Evolutionary conservation across 345 rosid species (phyloP), one percentile per base, ranked within the genome.

Genomic region (Schrenkiella parvula): DNA sequence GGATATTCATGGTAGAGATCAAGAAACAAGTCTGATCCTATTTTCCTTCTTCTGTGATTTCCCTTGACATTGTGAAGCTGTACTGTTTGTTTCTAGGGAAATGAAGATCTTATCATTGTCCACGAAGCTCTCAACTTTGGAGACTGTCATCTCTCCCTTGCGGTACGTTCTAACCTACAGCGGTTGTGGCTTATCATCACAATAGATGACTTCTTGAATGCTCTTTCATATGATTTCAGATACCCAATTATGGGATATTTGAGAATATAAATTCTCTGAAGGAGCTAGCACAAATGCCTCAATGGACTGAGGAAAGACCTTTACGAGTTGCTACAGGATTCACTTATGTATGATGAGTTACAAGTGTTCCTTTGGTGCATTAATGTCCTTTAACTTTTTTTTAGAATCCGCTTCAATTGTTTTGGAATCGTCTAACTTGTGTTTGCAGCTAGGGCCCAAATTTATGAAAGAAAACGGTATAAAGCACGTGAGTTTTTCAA

Each of bases 161-260:
- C 99, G 1, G 99, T 89, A 87, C 78, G 87, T 64, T 35, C 58
- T 66, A 47, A 43, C 43, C 70, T 10, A 32, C 44, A 18, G 12
- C 48, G 47, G 37, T 26, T 62, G 37, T 22, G 55, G 39, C 43
- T 55, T 21, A 51, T 15, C 21, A 59, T 73, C 56, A 14, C 28
- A 44, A 6, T 8, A 29, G 3, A 43, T 48, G 42, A 43, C 29
- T 70, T 60, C 29, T 18, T 42, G 46, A 67, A 11, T 44, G 21
- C 35, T 44, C 55, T 73, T 48, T 28, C 35, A 35, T 52, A 43
- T 69, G 43, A 15, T 73, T 71, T 64, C 87, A 91, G 99, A 89
- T 95, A 75, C 99, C 97, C 38, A 88, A 88, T 32, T 87, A 91
- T 76, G 99, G 99, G 55, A 91, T 95, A 42, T 95, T 95, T 78